Base-by-base conservation (phyloP, 129 eudicot genomes). In the Silybum marianum region DNA sequence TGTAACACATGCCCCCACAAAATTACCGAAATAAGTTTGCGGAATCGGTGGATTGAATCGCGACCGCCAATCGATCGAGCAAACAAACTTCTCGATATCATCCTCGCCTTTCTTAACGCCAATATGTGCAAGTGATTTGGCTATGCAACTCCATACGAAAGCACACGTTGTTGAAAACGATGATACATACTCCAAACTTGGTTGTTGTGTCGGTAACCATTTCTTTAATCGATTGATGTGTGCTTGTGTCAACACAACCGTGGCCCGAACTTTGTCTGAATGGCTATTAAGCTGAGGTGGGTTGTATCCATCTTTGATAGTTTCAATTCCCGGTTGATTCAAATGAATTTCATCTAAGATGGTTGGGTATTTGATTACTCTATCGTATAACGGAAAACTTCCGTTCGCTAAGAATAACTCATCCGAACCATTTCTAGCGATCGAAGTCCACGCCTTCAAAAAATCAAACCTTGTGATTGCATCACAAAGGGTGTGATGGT, bases 181-280 rank as follows among this genome's bases (percentile, higher is more conserved):
- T 40, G 92, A 86, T 13, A 82, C 30, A 28, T 84, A 85, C 21
- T 70, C 80, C 19, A 72, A 42, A 7, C 3, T 78, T 12, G 87
- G 83, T 36, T 26, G 23, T 28, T 77, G 46, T 1, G 21, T 7
- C 9, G 21, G 40, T 23, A 86, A 2, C 24, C 77, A 81, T n/a
- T 72, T 39, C 25, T 89, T 89, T 25, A 89, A 62, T 51, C 46
- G 69, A 60, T 51, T 42, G 3, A 89, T 74, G n/a, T 78, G 83
- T 9, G 77, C 66, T 28, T 30, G 70, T 1, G 79, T 84, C 21
- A 89, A 12, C 4, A 81, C 34, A 44, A 89, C 25, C 0, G 92
- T 89, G 75, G 85, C 92, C 1, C 90, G 90, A 44, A 76, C 86
- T 58, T 32, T 86, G 69, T 84, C 85, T 0, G 75, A 36, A 1